These are phyloP conservation scores for Ormosia emarginata DNA, from an alignment of 306 rosid species.

Conservation along the genomic window DNA sequence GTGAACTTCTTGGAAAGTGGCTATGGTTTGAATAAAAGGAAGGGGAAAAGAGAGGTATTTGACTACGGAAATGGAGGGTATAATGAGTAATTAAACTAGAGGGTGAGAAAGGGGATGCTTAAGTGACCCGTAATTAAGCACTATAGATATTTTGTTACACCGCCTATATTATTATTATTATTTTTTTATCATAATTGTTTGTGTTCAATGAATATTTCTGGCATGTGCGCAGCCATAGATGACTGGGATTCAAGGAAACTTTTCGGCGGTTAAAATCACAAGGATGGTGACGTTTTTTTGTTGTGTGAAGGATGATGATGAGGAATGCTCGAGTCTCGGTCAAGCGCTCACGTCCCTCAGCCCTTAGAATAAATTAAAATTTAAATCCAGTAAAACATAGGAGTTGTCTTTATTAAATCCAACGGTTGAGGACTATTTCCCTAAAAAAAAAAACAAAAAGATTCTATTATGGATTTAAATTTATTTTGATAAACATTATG, in stretches of 20 bases:
- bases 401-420: too few species aligned
- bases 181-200: neutral
- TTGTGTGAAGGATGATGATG: too few species aligned
- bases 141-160: neutral
- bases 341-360: too few species aligned
- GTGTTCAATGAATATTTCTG: slow-evolving; percentile 22
- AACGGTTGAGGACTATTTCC: too few species aligned
- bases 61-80: slow-evolving; percentile 20
- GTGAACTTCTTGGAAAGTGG: slow-evolving; percentile 42
- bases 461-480: too few species aligned
- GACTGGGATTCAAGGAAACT: slow-evolving; percentile 23
- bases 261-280: neutral
- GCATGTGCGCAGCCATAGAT: slow-evolving; percentile 55
- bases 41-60: neutral
- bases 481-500: too few species aligned
- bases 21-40: slow-evolving; percentile 1
- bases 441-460: too few species aligned
- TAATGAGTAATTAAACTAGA: neutral
- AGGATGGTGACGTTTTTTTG: neutral
- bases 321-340: too few species aligned
- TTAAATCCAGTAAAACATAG: too few species aligned
- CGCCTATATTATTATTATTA: neutral
- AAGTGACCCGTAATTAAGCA: slow-evolving; percentile 38
- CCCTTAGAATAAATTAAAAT: too few species aligned
- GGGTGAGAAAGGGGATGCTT: neutral